Evolutionary conservation across 768 basidiomycete genomes (phyloP), one percentile per base, ranked within the genome.

Genomic region (Rhodosporidiobolus odoratus): DNA sequence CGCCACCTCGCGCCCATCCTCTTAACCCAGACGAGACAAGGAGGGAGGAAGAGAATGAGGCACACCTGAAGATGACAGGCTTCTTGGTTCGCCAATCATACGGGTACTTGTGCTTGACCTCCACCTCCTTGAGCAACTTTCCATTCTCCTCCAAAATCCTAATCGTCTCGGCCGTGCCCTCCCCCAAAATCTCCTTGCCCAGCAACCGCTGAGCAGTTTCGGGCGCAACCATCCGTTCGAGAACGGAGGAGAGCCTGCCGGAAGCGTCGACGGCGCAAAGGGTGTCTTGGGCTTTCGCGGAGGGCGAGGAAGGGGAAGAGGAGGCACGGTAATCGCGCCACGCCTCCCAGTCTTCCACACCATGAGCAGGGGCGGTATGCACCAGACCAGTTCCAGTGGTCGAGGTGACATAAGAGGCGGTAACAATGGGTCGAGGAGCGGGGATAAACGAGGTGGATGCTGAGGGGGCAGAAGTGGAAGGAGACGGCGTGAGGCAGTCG

Each of bases 81-180:
- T 91, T 82, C 73, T 92, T 86, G 8, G 95, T 95, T 80, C 91
- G 89, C 94, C 94, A 97, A 76, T 99, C 95, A 78, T 93, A 94
- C 0, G 95, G 93, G 77, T 96, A 99, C 58, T 87, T 86, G 80
- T 98, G 95, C 75, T 85, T 87, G 75, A 91, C 85, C 73, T 83
- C 83, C 78, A 90, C 83, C 61, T 89, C 81, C 75, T 86, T 87
- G 50, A 91, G 77, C 23, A 97, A 81, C 2, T 78, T 69, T 9
- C 81, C 85, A 27, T 83, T 79, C 74, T 84, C 83, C 59, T 74
- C 61, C 58, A 97, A 79, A 15, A 93, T 76, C 45, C 83, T 80
- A 13, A 92, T 84, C 53, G 95, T 82, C 25, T 83, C 84, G 68
- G 84, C 85, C 9, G 85, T 86, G 0, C 93, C 95, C 13, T 83